Conservation (phyloP, 768 basidiomycete genomes). For the Tricholomella constricta region DNA sequence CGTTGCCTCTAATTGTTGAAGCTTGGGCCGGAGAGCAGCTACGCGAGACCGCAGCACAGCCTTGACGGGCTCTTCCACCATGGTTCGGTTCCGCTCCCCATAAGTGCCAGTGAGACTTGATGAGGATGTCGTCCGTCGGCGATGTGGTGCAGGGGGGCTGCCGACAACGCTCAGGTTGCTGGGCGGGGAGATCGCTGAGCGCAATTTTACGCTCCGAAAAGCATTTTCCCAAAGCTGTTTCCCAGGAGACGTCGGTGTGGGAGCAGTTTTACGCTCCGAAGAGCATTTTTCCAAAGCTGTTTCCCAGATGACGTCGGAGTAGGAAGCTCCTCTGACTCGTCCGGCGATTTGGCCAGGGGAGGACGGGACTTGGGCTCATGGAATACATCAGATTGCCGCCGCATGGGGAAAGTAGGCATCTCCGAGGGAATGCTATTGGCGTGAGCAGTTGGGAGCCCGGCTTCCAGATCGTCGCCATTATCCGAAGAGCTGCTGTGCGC, state of each 20-base stretch:
- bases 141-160: slow-evolving; percentile 26
- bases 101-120: slow-evolving; percentile 24
- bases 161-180: slow-evolving; percentile 7
- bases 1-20: slow-evolving; percentile 53
- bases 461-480: slow-evolving; percentile 29
- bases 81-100: slow-evolving; percentile 27
- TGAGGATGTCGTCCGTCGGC: slow-evolving; percentile 41
- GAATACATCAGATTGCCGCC: slow-evolving; percentile 25
- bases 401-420: slow-evolving; percentile 7
- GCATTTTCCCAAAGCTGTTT: slow-evolving; percentile 49
- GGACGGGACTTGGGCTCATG: slow-evolving; percentile 13
- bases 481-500: slow-evolving; percentile 26
- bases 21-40: slow-evolving; percentile 53
- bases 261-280: slow-evolving; percentile 44
- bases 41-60: slow-evolving; percentile 54
- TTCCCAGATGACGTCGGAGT: slow-evolving; percentile 33
- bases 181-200: slow-evolving; percentile 27
- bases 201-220: slow-evolving; percentile 44
- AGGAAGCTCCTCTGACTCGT: slow-evolving; percentile 16
- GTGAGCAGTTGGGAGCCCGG: slow-evolving; percentile 27
- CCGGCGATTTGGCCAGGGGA: slow-evolving; percentile 16
- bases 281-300: slow-evolving; percentile 45
- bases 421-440: slow-evolving; percentile 10
- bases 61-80: slow-evolving; percentile 34
- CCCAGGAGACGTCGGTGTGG: slow-evolving; percentile 29